phyloP scores from a whole-genome alignment of 2,329 filamentous ascomycete species.

The Aplosporella prunicola region DNA sequence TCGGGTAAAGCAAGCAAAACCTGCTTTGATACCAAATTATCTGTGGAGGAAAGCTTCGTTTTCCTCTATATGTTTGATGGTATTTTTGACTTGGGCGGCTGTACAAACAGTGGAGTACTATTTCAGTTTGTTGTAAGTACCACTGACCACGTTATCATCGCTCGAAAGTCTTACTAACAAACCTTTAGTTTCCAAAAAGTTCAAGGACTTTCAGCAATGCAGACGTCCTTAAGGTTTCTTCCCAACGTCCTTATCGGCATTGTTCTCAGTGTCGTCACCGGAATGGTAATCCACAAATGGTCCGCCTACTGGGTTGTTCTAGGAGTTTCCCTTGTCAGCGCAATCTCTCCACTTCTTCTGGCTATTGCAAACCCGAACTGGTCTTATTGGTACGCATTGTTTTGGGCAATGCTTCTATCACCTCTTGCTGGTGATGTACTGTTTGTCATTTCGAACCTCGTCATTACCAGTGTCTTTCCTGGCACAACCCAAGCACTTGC shows the following conservation, averaged over 20 bases:
- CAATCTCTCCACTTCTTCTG: conserved; percentile 8
- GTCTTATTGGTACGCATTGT: conserved; percentile 40
- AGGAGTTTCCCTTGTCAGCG: conserved; percentile 25
- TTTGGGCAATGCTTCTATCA: conserved; percentile 35
- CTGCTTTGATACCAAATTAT: conserved; percentile 53
- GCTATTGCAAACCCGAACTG: conserved; percentile 11
- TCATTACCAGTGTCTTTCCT: conserved; percentile 36
- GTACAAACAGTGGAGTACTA: conserved; percentile 30
- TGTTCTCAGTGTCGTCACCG: conserved; percentile 36
- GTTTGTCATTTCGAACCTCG: conserved; percentile 35
- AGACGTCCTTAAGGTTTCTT: conserved; percentile 35
- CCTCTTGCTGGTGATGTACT: conserved; percentile 36
- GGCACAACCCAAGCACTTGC: conserved; percentile 33
- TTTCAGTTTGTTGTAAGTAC: conserved; percentile 28
- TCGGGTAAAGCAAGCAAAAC: conserved; percentile 36
- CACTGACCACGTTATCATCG: not conserved
- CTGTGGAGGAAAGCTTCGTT: conserved; percentile 52
- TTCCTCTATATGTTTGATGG: conserved; percentile 43
- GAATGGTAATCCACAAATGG: conserved; percentile 37
- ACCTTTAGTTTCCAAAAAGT: conserved; percentile 30
- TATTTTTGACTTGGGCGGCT: conserved; percentile 30
- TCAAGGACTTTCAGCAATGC: conserved; percentile 24
- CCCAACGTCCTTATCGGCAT: conserved; percentile 32
- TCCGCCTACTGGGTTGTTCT: conserved; percentile 36
- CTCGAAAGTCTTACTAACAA: not conserved